phyloP scores from a whole-genome alignment of 2,329 filamentous ascomycete genomes.

The Alternaria rosae region DNA sequence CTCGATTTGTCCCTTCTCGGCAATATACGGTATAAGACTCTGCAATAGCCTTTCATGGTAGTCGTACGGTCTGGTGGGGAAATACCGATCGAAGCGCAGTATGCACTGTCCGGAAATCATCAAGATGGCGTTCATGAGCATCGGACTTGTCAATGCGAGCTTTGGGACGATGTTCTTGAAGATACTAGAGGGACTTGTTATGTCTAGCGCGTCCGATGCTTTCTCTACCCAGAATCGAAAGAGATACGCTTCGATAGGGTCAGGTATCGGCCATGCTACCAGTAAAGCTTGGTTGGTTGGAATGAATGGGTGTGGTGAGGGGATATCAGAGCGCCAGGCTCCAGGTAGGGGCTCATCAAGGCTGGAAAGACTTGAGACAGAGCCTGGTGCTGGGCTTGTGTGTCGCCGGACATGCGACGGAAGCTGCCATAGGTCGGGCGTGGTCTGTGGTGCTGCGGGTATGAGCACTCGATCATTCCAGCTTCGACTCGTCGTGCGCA shows the following conservation, averaged over 20 bases:
- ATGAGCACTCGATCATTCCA: not conserved
- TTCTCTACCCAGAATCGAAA: slow-evolving; percentile 26
- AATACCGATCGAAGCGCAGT: slow-evolving; percentile 28
- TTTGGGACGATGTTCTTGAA: slow-evolving; percentile 20
- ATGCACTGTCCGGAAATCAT: slow-evolving; percentile 52
- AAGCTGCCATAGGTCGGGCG: slow-evolving; percentile 5
- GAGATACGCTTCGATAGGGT: slow-evolving; percentile 22
- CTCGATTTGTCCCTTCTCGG: slow-evolving; percentile 20
- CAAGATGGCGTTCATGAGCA: slow-evolving; percentile 51
- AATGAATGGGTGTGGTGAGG: not conserved
- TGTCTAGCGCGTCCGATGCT: slow-evolving; percentile 20
- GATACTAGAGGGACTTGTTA: slow-evolving; percentile 19
- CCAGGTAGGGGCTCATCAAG: slow-evolving; percentile 8
- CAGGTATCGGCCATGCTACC: slow-evolving; percentile 13
- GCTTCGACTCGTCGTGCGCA: not conserved
- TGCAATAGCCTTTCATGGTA: slow-evolving; percentile 28
- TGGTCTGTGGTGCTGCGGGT: not conserved
- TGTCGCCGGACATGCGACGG: slow-evolving; percentile 1
- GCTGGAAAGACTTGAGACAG: slow-evolving; percentile 17
- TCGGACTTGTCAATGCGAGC: slow-evolving; percentile 44
- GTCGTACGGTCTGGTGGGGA: slow-evolving; percentile 19
- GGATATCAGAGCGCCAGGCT: slow-evolving; percentile 8
- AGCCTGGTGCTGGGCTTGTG: slow-evolving; percentile 15
- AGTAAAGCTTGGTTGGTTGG: not conserved
- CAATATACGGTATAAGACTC: slow-evolving; percentile 25